Conservation (phyloP, 164 flowering plant genomes). For the Brasenia schreberi region DNA sequence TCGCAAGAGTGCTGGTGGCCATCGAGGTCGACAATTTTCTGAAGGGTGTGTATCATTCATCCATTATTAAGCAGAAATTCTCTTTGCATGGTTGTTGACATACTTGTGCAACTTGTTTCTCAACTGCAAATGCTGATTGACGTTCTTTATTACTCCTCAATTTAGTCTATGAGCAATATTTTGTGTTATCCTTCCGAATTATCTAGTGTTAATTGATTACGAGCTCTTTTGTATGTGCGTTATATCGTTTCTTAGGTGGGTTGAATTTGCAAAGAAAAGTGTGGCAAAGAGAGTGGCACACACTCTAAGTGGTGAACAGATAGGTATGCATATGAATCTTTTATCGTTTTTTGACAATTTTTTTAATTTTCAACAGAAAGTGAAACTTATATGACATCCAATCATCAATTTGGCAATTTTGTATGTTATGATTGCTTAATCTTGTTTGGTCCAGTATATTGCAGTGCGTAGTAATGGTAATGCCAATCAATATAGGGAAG, state of each 20-base stretch:
- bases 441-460: too few relatives aligned
- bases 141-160: background rate
- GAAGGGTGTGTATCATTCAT: constrained; percentile 63
- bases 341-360: too few relatives aligned
- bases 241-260: constrained; percentile 48
- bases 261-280: constrained; percentile 62
- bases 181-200: too few relatives aligned
- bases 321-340: constrained; percentile 33
- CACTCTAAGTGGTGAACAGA: constrained; percentile 77
- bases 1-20: constrained; percentile 56
- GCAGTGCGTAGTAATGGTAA: too few relatives aligned
- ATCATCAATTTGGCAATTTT: too few relatives aligned
- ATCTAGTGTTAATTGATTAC: too few relatives aligned
- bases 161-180: too few relatives aligned
- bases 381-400: too few relatives aligned
- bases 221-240: background rate
- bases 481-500: too few relatives aligned
- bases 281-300: constrained; percentile 74
- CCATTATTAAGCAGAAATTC: background rate
- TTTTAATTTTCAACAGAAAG: too few relatives aligned
- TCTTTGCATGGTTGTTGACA: background rate
- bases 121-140: background rate
- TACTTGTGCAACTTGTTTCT: background rate
- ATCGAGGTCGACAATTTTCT: constrained; percentile 52
- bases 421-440: too few relatives aligned